These are phyloP conservation scores for Sugiyamaella boreocaroliniensis DNA, from an alignment of 805 yeast species.

Conservation along the genomic window DNA sequence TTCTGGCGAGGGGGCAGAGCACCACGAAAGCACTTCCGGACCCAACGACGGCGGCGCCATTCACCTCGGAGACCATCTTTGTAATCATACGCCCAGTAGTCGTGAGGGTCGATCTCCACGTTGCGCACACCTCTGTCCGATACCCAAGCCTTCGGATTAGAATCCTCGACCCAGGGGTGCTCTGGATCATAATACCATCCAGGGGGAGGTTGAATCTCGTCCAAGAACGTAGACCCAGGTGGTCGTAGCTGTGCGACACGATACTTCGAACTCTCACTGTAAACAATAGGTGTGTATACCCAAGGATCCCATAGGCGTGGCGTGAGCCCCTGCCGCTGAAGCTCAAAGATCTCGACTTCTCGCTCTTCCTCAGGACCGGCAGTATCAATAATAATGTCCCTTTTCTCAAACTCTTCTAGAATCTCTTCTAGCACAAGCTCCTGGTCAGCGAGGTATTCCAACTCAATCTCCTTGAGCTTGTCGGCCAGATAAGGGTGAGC, in stretches of 20 bases:
- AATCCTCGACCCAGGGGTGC: conserved; percentile 61
- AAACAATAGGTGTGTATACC: conserved; percentile 49
- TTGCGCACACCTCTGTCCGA: conserved; percentile 36
- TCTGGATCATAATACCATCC: conserved; percentile 66
- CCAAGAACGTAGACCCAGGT: conserved; percentile 49
- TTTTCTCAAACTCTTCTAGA: conserved; percentile 35
- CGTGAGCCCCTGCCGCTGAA: conserved; percentile 58
- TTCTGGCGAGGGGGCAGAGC: conserved; percentile 11
- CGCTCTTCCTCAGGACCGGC: conserved; percentile 47
- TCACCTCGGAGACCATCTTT: conserved; percentile 27
- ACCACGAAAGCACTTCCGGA: conserved; percentile 28
- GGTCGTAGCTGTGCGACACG: conserved; percentile 53
- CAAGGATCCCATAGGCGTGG: conserved; percentile 57
- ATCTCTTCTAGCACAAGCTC: conserved; percentile 29
- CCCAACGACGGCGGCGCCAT: conserved; percentile 38
- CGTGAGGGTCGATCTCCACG: conserved; percentile 25
- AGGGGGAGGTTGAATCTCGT: conserved; percentile 56
- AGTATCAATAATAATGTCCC: conserved; percentile 56
- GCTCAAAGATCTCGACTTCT: conserved; percentile 70
- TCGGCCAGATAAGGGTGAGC: conserved; percentile 54
- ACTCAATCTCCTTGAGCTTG: conserved; percentile 23
- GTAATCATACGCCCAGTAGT: conserved; percentile 36
- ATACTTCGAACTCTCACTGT: conserved; percentile 42
- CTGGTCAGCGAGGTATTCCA: conserved; percentile 22
- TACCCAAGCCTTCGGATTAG: conserved; percentile 47